These are phyloP conservation scores for Aureobasidium sp. DNA, from an alignment of 2,329 filamentous ascomycete genomes.

Conservation along the genomic window DNA sequence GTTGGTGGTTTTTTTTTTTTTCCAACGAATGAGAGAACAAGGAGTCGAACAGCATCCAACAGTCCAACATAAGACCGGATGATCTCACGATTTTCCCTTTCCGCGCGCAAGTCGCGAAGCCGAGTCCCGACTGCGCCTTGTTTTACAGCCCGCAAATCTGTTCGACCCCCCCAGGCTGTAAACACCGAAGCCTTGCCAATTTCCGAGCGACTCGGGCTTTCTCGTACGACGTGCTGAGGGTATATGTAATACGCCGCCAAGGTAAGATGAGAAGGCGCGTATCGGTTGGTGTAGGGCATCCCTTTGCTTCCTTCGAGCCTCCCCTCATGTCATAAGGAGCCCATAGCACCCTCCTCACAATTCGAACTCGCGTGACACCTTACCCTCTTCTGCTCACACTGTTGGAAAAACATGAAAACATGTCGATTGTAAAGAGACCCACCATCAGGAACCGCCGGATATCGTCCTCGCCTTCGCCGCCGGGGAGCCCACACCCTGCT, in stretches of 20 bases:
- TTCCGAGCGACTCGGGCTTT: slow-evolving; percentile 6
- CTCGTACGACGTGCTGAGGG: slow-evolving; percentile 1
- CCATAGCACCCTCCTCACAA: neutral
- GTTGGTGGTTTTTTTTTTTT: neutral
- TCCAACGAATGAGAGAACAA: neutral
- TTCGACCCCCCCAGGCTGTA: neutral
- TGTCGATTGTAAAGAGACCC: slow-evolving; percentile 11
- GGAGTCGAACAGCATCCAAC: neutral
- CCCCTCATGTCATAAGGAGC: neutral
- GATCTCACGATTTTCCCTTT: neutral
- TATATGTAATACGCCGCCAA: slow-evolving; percentile 11
- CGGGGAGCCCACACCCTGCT: neutral
- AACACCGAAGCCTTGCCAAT: slow-evolving; percentile 6
- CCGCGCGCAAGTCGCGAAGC: neutral
- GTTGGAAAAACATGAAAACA: neutral
- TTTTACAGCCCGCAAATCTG: neutral
- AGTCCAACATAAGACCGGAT: neutral
- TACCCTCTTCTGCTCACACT: neutral
- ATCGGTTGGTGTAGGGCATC: neutral
- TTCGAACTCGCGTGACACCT: neutral
- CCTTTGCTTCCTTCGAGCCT: neutral
- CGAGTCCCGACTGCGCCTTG: neutral
- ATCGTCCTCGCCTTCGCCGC: slow-evolving; percentile 1
- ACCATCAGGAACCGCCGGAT: neutral
- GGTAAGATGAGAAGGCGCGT: slow-evolving; percentile 8